These are phyloP conservation scores for Hippophae gyantsensis DNA, from an alignment of 306 rosid species.

Conservation along the genomic window DNA sequence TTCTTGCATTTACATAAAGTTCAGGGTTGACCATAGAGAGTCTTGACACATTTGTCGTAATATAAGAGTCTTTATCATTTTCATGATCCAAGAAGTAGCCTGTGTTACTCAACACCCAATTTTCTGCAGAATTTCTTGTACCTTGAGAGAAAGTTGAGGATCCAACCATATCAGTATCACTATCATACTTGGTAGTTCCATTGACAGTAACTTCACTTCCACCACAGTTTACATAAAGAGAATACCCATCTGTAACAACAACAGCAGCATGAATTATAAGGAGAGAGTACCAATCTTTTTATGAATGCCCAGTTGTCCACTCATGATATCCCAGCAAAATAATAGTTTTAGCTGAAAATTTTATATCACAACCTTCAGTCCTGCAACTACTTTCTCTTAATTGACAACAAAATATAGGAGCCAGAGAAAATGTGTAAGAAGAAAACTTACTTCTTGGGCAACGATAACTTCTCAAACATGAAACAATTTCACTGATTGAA, in stretches of 20 bases:
- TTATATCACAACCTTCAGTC: background rate
- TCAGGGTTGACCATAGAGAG: conserved; percentile 26
- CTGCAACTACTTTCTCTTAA: too few species aligned
- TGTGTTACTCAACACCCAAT: conserved; percentile 41
- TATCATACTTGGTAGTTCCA: conserved; percentile 26
- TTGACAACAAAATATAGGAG: background rate
- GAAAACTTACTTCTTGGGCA: conserved; percentile 38
- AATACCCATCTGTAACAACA: too few species aligned
- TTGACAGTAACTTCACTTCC: conserved; percentile 22
- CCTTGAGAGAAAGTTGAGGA: conserved; percentile 19
- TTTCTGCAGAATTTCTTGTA: conserved; percentile 14
- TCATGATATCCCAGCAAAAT: background rate
- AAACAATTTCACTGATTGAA: conserved; percentile 30
- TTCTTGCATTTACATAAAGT: conserved; percentile 49
- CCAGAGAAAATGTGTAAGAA: background rate
- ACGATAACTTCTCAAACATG: conserved; percentile 29
- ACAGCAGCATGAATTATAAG: background rate
- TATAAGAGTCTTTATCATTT: background rate
- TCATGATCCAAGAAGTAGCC: conserved; percentile 40
- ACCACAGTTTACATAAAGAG: conserved; percentile 43
- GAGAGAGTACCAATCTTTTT: conserved; percentile 30
- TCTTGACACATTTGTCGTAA: conserved; percentile 14
- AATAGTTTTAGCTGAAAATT: background rate
- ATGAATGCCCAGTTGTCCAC: background rate
- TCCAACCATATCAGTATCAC: conserved; percentile 22